Conservation (phyloP, 2,329 filamentous ascomycete genomes). For the Pezicula carpinea region DNA sequence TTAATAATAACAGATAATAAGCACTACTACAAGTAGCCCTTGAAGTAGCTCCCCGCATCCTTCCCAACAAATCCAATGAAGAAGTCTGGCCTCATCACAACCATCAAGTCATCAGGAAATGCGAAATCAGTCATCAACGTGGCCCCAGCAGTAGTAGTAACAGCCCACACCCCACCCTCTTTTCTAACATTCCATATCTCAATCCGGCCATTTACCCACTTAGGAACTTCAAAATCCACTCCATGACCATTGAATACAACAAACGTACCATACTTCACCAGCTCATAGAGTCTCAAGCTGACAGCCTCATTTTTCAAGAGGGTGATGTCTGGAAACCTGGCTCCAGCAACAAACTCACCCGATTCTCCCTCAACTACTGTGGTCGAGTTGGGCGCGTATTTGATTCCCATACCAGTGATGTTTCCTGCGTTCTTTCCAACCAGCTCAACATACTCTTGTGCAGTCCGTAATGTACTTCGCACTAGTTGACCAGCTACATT, state of each 20-base stretch:
- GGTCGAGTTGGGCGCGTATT: slow-evolving; percentile 1
- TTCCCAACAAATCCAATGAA: slow-evolving; percentile 8
- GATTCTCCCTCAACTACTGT: slow-evolving; percentile 1
- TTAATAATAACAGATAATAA: slow-evolving; percentile 25
- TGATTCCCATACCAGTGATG: slow-evolving; percentile 27
- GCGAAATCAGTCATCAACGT: not conserved
- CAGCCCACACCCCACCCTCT: not conserved
- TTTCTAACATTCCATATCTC: slow-evolving; percentile 1
- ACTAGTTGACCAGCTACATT: slow-evolving; percentile 42
- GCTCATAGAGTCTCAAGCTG: not conserved
- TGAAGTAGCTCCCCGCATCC: not conserved
- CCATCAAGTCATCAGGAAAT: not conserved
- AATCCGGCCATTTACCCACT: not conserved
- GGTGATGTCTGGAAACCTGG: slow-evolving; percentile 5
- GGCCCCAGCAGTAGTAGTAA: not conserved
- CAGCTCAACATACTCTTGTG: slow-evolving; percentile 41
- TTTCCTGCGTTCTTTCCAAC: slow-evolving; percentile 44
- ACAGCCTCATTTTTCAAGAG: not conserved
- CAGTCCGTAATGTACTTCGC: slow-evolving; percentile 38
- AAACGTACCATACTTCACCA: slow-evolving; percentile 2
- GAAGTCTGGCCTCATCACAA: slow-evolving; percentile 9
- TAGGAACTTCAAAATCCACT: not conserved
- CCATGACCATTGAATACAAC: not conserved
- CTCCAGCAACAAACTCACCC: slow-evolving; percentile 4
- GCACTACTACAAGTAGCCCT: not conserved